Conservation (phyloP, 2,329 filamentous ascomycete genomes). For the Cryphonectria japonica region DNA sequence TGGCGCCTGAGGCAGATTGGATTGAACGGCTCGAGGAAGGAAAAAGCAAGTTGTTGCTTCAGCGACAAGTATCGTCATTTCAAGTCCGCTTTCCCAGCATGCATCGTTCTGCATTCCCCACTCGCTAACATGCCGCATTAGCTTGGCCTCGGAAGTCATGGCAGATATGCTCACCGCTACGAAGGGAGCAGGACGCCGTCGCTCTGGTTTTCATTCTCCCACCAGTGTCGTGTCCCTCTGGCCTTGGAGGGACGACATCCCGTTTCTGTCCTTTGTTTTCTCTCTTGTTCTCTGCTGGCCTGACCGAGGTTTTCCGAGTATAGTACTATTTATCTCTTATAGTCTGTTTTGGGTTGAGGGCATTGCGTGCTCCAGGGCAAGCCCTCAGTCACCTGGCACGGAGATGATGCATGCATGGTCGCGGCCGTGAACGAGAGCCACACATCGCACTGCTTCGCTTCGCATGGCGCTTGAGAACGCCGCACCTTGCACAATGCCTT, state of each 20-base stretch:
- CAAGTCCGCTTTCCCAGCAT: not conserved
- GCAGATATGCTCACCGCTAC: not conserved
- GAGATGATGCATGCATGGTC: constrained; percentile 13
- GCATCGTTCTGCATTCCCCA: not conserved
- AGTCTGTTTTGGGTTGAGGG: not conserved
- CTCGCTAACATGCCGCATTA: constrained; percentile 4
- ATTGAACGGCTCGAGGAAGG: not conserved
- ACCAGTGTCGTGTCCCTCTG: not conserved
- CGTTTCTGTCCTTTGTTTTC: not conserved
- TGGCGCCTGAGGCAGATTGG: not conserved
- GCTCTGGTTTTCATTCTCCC: not conserved
- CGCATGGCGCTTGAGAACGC: constrained; percentile 11
- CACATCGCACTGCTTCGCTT: constrained; percentile 17
- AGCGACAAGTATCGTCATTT: not conserved
- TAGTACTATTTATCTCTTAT: not conserved
- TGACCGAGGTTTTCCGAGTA: not conserved
- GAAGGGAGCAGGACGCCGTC: not conserved
- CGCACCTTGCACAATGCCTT: constrained; percentile 15
- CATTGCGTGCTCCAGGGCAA: not conserved
- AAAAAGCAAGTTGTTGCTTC: constrained; percentile 9
- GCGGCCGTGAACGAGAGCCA: constrained; percentile 19
- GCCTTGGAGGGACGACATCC: not conserved
- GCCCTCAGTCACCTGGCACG: not conserved
- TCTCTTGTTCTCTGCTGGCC: not conserved
- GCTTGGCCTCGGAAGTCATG: not conserved